These are phyloP conservation scores for Trichocladium uniseriatum DNA, from an alignment of 495 filamentous ascomycete species.

Conservation along the genomic window DNA sequence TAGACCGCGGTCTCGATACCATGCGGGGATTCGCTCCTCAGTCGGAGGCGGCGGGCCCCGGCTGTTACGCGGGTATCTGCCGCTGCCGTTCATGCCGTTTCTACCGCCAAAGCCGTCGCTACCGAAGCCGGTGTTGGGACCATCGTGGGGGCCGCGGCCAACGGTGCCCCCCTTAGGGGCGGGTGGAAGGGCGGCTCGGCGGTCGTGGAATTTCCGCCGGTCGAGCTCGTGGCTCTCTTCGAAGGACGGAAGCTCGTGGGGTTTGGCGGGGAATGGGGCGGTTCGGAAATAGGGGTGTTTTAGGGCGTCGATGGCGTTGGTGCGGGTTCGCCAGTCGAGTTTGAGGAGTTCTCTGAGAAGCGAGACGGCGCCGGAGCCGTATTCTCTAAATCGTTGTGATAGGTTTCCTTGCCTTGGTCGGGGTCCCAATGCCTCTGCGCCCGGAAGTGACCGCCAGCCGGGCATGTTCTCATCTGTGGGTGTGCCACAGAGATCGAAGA, in stretches of 20 bases:
- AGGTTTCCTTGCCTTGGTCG: slow-evolving; percentile 57
- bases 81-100: slow-evolving; percentile 33
- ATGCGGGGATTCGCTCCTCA: slow-evolving; percentile 39
- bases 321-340: slow-evolving; percentile 77
- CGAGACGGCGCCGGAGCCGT: slow-evolving; percentile 53
- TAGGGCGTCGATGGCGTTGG: slow-evolving; percentile 91
- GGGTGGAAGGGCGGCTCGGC: slow-evolving; percentile 70
- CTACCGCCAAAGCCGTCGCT: slow-evolving; percentile 34
- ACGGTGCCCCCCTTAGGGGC: slow-evolving; percentile 84
- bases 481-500: slow-evolving; percentile 87
- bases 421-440: slow-evolving; percentile 65
- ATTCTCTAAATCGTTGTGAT: slow-evolving; percentile 60
- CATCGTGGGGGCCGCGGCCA: slow-evolving; percentile 61
- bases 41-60: slow-evolving; percentile 26
- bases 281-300: slow-evolving; percentile 85
- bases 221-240: slow-evolving; percentile 96
- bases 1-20: slow-evolving; percentile 39
- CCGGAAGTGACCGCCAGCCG: slow-evolving; percentile 72
- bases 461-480: slow-evolving; percentile 92
- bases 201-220: slow-evolving; percentile 72
- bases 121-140: slow-evolving; percentile 37
- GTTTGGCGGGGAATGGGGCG: slow-evolving; percentile 65
- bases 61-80: slow-evolving; percentile 27
- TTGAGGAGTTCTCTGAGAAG: slow-evolving; percentile 74
- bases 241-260: slow-evolving; percentile 76